Conservation (phyloP, 2,329 filamentous ascomycete species). For the Grosmannia serpens region DNA sequence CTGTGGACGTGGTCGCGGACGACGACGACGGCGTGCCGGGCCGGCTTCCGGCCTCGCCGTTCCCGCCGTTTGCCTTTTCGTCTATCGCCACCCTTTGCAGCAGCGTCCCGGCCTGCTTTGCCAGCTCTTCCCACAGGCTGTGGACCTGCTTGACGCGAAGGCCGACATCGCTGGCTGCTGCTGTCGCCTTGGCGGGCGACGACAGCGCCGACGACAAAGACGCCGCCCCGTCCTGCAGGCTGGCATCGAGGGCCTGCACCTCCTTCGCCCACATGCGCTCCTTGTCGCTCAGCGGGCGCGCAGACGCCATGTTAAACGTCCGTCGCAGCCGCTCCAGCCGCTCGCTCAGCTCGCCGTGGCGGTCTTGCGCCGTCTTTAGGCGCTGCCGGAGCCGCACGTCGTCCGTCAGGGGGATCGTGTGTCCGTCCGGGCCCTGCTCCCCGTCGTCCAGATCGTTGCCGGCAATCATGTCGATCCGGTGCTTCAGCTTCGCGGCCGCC, state of each 20-base stretch:
- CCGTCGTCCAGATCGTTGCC: constrained; percentile 34
- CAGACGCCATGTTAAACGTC: constrained; percentile 34
- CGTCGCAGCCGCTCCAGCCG: constrained; percentile 48
- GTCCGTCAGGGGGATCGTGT: constrained; percentile 24
- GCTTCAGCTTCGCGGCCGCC: constrained; percentile 53
- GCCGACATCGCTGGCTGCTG: constrained; percentile 29
- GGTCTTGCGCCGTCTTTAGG: constrained; percentile 39
- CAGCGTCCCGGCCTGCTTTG: constrained; percentile 37
- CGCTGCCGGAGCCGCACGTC: constrained; percentile 48
- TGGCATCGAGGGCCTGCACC: constrained; percentile 26
- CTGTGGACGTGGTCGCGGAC: not conserved
- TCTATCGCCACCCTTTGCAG: constrained; percentile 18
- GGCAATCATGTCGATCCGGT: constrained; percentile 54
- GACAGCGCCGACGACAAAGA: not conserved
- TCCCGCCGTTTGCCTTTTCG: constrained; percentile 15
- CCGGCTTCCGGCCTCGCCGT: constrained; percentile 8
- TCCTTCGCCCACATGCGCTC: constrained; percentile 41
- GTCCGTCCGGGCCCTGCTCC: not conserved
- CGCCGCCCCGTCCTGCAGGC: constrained; percentile 20
- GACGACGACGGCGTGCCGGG: constrained; percentile 7
- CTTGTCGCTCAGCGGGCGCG: constrained; percentile 47
- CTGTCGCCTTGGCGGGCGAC: constrained; percentile 1
- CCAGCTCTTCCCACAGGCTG: constrained; percentile 39
- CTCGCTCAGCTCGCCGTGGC: constrained; percentile 44
- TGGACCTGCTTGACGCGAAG: constrained; percentile 47